Evolutionary conservation across 805 yeast species (phyloP).

Genomic region (Saccharomycopsis sp.): DNA sequence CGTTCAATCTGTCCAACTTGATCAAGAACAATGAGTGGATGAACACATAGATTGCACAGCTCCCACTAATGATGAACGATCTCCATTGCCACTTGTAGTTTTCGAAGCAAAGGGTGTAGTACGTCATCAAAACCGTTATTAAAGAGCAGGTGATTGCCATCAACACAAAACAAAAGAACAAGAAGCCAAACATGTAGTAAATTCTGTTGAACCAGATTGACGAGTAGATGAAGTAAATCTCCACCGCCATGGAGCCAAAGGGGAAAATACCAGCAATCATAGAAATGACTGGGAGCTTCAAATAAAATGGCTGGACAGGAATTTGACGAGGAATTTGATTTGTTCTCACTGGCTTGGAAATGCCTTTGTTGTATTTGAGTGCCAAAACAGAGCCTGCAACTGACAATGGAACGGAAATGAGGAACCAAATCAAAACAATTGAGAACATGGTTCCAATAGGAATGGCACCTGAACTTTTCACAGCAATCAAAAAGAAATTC

Average conservation of each 20-base stretch:
- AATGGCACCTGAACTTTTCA: conserved; percentile 84
- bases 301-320: conserved; percentile 82
- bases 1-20: conserved; percentile 53
- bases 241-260: conserved; percentile 90
- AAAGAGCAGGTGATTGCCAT: conserved; percentile 75
- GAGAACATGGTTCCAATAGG: conserved; percentile 87
- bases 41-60: conserved; percentile 78
- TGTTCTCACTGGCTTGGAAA: conserved; percentile 73
- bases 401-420: conserved; percentile 77
- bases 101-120: conserved; percentile 80
- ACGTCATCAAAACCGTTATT: conserved; percentile 71
- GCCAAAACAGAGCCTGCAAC: conserved; percentile 76
- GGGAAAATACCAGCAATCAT: conserved; percentile 86
- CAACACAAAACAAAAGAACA: conserved; percentile 78
- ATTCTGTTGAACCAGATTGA: conserved; percentile 91
- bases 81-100: conserved; percentile 99
- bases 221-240: conserved; percentile 83
- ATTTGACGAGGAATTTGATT: conserved; percentile 96
- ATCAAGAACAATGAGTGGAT: conserved; percentile 72
- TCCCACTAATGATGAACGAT: conserved; percentile 77
- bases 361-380: conserved; percentile 40
- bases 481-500: conserved; percentile 74
- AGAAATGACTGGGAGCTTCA: conserved; percentile 57
- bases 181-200: conserved; percentile 95
- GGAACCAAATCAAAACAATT: conserved; percentile 74